Conservation (phyloP, 176 grass and related monocot genomes). For the Carex pumila region DNA sequence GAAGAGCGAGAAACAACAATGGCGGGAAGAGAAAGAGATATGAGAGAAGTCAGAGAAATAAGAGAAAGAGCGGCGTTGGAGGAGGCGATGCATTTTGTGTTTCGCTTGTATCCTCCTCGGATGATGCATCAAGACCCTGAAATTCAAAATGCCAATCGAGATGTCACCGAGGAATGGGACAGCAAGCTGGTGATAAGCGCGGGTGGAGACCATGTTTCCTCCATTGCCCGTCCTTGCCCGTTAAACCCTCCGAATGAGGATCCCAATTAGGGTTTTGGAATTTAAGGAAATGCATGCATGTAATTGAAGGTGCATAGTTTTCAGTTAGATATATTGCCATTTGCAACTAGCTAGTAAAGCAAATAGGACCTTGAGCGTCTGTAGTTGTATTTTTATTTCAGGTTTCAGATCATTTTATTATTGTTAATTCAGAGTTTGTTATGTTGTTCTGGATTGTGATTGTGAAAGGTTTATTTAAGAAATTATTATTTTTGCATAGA, state of each 20-base stretch:
- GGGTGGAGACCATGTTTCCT: slow-evolving; percentile 25
- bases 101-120: slow-evolving; percentile 3
- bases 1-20: not conserved
- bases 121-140: not conserved
- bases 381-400: not conserved
- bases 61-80: not conserved
- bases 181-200: slow-evolving; percentile 39
- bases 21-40: slow-evolving; percentile 2
- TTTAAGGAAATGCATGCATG: not conserved
- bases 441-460: not conserved
- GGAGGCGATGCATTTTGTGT: not conserved
- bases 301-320: not conserved
- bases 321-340: not conserved
- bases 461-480: not conserved
- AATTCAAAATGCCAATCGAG: not conserved
- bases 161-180: slow-evolving; percentile 13
- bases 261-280: not conserved
- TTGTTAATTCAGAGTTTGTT: not conserved
- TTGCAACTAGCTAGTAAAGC: not conserved
- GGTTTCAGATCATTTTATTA: not conserved
- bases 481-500: not conserved
- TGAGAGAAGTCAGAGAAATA: not conserved
- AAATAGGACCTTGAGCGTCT: not conserved
- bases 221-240: slow-evolving; percentile 36
- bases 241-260: slow-evolving; percentile 1